These are phyloP conservation scores for Emmonsiellopsis sp. DNA, from an alignment of 2,329 filamentous ascomycete genomes.

Conservation along the genomic window DNA sequence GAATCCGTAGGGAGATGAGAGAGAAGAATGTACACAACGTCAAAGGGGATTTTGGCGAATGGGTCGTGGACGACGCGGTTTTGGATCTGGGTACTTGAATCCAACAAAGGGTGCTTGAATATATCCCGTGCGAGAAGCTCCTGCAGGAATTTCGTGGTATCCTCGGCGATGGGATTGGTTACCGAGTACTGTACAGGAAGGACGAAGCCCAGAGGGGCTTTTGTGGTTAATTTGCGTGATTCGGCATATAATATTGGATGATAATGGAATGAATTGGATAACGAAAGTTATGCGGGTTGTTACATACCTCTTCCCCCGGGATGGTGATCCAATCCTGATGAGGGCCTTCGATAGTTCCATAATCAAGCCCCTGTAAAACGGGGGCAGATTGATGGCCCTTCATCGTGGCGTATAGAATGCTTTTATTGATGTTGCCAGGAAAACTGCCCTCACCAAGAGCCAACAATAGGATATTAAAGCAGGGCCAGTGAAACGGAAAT, in stretches of 20 bases:
- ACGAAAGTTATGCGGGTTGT: background rate
- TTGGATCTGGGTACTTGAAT: background rate
- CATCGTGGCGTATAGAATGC: background rate
- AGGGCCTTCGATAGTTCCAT: background rate
- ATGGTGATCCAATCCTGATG: background rate
- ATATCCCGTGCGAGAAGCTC: background rate
- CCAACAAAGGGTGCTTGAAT: background rate
- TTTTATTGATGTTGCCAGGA: background rate
- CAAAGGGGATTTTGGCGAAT: constrained; percentile 1
- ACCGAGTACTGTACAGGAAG: background rate
- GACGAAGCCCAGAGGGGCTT: too few relatives aligned
- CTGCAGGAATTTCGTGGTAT: background rate
- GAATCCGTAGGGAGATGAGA: background rate
- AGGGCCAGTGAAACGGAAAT: constrained; percentile 2
- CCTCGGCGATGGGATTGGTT: background rate
- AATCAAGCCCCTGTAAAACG: background rate
- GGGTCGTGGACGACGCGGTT: background rate
- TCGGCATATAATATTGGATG: background rate
- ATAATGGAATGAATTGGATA: background rate
- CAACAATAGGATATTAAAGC: background rate
- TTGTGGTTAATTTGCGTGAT: too few relatives aligned
- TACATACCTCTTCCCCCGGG: constrained; percentile 1
- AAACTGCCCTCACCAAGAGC: background rate
- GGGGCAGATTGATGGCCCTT: background rate
- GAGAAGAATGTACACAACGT: background rate